Conservation (phyloP, 1,139 yeast genomes). For the Saccharomyces pastorianus region DNA sequence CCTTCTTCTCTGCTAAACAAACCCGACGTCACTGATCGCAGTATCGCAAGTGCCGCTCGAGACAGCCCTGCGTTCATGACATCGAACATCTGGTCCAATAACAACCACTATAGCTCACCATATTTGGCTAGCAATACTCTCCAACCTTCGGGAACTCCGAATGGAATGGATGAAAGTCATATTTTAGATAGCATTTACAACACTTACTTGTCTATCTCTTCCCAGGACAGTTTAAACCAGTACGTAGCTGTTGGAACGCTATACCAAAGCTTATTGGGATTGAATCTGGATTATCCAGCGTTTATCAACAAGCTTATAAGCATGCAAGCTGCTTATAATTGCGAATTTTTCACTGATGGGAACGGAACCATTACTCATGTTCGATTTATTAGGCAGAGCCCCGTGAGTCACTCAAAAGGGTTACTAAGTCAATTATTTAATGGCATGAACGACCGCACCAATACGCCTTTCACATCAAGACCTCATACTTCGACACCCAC, state of each 20-base stretch:
- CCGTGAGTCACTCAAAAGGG: neutral
- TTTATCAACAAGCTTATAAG: constrained; percentile 18
- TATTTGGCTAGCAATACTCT: neutral
- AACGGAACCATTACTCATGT: constrained; percentile 24
- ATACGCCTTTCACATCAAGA: neutral
- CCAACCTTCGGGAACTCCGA: neutral
- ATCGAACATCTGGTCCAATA: constrained; percentile 2
- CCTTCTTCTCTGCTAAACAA: neutral
- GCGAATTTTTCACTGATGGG: constrained; percentile 19
- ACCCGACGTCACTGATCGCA: neutral
- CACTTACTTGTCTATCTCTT: neutral
- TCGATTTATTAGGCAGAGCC: constrained; percentile 11
- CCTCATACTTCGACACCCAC: neutral
- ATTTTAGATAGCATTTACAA: neutral
- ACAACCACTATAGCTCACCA: neutral
- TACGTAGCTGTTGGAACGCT: constrained; percentile 21
- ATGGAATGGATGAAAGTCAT: neutral
- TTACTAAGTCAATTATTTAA: neutral
- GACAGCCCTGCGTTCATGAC: neutral
- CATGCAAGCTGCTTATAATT: constrained; percentile 18
- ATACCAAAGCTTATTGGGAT: constrained; percentile 15
- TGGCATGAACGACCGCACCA: neutral
- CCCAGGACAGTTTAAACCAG: constrained; percentile 2
- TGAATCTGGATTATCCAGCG: constrained; percentile 16
- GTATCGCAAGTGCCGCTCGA: neutral